phyloP scores from a whole-genome alignment of 768 basidiomycete species.

The Tephrocybe rancida region DNA sequence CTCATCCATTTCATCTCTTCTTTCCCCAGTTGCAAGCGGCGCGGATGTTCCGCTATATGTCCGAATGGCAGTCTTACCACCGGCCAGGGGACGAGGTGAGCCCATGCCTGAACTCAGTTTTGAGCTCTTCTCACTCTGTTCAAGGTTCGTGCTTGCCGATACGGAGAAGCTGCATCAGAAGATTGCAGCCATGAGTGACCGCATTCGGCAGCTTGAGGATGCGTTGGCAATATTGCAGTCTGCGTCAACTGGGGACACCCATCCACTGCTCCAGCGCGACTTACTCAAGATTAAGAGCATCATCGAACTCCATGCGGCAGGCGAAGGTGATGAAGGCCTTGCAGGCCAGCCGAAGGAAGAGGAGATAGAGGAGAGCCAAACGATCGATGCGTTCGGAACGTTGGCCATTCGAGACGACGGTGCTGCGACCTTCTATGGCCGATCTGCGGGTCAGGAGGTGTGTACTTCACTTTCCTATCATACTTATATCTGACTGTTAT shows the following conservation, averaged over 20 bases:
- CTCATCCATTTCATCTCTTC: constrained; percentile 4
- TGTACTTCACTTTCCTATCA: constrained; percentile 19
- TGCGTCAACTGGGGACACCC: constrained; percentile 48
- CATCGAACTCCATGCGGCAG: background rate
- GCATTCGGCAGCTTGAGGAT: constrained; percentile 73
- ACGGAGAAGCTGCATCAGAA: constrained; percentile 72
- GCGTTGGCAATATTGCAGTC: constrained; percentile 61
- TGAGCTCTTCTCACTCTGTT: background rate
- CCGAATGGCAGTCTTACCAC: constrained; percentile 78
- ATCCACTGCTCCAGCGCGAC: constrained; percentile 63
- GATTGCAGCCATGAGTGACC: constrained; percentile 68
- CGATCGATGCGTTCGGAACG: constrained; percentile 71
- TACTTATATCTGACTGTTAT: constrained; percentile 1
- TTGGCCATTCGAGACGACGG: constrained; percentile 71
- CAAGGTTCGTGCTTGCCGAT: constrained; percentile 71
- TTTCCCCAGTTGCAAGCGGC: constrained; percentile 56
- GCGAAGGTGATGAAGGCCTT: background rate
- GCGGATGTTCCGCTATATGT: constrained; percentile 79
- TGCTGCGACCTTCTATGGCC: constrained; percentile 69
- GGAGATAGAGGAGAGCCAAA: constrained; percentile 43
- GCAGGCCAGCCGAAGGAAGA: constrained; percentile 23
- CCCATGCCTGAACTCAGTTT: constrained; percentile 1
- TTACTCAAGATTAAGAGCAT: constrained; percentile 67
- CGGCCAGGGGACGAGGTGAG: constrained; percentile 76
- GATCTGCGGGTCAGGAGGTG: constrained; percentile 75